These are phyloP conservation scores for Entelexis sorbosivorans DNA, from an alignment of 1,139 yeast species.

Conservation along the genomic window DNA sequence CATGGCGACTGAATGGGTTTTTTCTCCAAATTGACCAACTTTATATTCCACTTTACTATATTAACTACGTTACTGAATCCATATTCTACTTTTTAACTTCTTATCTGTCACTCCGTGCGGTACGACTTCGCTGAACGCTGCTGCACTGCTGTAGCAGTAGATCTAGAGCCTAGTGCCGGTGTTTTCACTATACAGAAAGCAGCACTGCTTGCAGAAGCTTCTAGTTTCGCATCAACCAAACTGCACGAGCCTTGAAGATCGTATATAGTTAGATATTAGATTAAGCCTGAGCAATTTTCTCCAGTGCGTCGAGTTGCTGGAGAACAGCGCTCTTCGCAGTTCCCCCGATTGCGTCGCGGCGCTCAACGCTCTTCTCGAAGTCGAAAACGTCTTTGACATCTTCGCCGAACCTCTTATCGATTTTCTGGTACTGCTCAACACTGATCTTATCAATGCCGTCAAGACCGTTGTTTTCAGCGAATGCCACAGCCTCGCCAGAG, in stretches of 20 bases:
- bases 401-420: constrained; percentile 65
- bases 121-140: no score
- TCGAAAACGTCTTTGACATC: constrained; percentile 79
- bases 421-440: constrained; percentile 62
- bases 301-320: constrained; percentile 46
- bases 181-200: no score
- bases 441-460: constrained; percentile 72
- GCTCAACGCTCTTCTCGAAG: constrained; percentile 89
- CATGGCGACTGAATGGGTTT: not conserved
- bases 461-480: constrained; percentile 66
- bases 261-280: no score
- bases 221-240: no score
- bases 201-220: no score
- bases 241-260: no score
- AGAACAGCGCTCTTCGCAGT: constrained; percentile 85
- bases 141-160: no score
- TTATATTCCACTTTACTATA: not conserved
- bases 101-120: no score
- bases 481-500: constrained; percentile 91
- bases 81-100: no score
- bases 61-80: no score
- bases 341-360: constrained; percentile 94
- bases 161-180: no score
- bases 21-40: not conserved
- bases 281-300: constrained; percentile 7